A percentile compares a stretch with the other conserved stretches of the same genome.
These are phyloP conservation scores for Coemansia sp. DNA, from an alignment of 192 early-diverging fungal genomes.

Conservation along the genomic window DNA sequence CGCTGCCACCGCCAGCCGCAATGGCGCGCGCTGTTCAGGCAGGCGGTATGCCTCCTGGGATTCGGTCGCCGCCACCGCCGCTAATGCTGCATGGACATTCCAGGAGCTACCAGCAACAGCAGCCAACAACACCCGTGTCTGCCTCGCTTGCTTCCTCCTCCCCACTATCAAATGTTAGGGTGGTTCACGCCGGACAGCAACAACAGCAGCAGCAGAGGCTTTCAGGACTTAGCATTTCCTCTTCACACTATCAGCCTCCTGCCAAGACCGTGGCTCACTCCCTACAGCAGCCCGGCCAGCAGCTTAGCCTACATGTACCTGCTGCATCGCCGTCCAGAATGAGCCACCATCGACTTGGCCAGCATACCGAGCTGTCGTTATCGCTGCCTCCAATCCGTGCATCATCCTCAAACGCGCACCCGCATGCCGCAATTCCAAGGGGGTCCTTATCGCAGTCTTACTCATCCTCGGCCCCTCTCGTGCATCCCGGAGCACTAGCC, in stretches of 20 bases:
- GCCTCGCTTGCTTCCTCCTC: slow-evolving; percentile 14
- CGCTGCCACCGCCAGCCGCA: slow-evolving; percentile 9
- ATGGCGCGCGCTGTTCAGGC: neutral
- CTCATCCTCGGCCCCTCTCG: neutral
- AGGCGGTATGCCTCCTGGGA: slow-evolving; percentile 5
- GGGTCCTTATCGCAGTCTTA: slow-evolving; percentile 3
- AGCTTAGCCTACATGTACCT: slow-evolving; percentile 9
- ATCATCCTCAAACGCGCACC: neutral
- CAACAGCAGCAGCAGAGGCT: slow-evolving; percentile 9
- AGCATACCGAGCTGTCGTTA: slow-evolving; percentile 10
- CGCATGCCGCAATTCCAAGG: neutral
- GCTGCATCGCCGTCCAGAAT: slow-evolving; percentile 13
- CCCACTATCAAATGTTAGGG: neutral
- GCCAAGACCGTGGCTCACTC: no score
- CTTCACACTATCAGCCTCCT: neutral
- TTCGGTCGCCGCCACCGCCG: slow-evolving; percentile 13
- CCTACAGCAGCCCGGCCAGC: slow-evolving; percentile 1
- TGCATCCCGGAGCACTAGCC: slow-evolving; percentile 9
- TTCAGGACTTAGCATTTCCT: neutral
- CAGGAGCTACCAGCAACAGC: slow-evolving; percentile 8
- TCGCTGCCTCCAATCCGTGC: slow-evolving; percentile 19
- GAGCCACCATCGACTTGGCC: neutral
- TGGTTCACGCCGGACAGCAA: slow-evolving; percentile 6
- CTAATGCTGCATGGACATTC: neutral
- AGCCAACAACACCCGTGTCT: slow-evolving; percentile 17